Base-by-base conservation (phyloP, 2,329 filamentous ascomycete genomes). In the Neurospora sp. region DNA sequence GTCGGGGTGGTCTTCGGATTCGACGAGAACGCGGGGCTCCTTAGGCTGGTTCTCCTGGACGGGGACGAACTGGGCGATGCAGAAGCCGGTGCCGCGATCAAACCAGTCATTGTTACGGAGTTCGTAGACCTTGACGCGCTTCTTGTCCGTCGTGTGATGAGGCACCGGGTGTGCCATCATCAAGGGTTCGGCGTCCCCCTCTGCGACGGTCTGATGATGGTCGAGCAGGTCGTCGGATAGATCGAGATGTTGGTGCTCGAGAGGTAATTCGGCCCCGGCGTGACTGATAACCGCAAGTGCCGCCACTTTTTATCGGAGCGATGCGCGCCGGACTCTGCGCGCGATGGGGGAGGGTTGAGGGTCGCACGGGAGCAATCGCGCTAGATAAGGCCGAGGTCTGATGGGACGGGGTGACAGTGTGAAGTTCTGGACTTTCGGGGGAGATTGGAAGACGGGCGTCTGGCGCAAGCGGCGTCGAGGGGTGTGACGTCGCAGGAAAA, bases 81-180 rank as follows among this genome's bases (percentile, higher is more conserved):
- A 98, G 81, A 97, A 97, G 73, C 96, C 96, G 67, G 96, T 99
- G 74, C 96, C 96, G 78, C 95, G 88, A 82, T 99, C 96, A 80
- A 95, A 97, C 96, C 96, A 99, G 88, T 98, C 96, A 86, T 97
- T 97, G 83, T 97, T 93, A 81, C 93, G 93, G 77, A 99, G 87
- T 84, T 98, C 96, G 82, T 99, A 99, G 79, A 99, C 96, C 86
- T 99, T 99, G 82, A 98, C 96, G 86, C 96, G 87, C 81, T 87
- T 89, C 82, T 85, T 88, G 78, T 90, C 87, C 80, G 85, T 85
- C 80, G 85, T 82, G 83, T 85, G 86, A 87, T 89, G 87, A 87
- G 87, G 87, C 87, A 89, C 87, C 76, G 84, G 82, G 84, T 90
- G 88, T 87, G 88, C 88, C 88, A 90, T 90, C 85, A 88, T 89